These are phyloP conservation scores for Claviceps paspali DNA, from an alignment of 2,329 filamentous ascomycete genomes.

Conservation along the genomic window DNA sequence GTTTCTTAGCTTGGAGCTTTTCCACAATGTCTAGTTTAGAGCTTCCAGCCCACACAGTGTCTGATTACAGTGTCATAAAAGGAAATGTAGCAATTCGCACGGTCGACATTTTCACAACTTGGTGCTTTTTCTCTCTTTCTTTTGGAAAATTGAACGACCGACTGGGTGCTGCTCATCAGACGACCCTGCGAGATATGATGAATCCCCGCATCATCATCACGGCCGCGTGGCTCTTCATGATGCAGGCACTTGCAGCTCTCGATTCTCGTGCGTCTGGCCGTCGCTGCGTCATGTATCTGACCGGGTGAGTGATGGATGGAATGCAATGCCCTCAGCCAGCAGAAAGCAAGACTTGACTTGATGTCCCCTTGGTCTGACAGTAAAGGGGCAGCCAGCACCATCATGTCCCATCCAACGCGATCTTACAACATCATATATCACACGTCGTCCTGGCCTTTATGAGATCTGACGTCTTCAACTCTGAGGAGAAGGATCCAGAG, in stretches of 20 bases:
- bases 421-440: conserved; percentile 29
- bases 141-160: too few species aligned
- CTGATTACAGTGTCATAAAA: too few species aligned
- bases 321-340: too few species aligned
- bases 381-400: conserved; percentile 31
- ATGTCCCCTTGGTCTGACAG: background rate
- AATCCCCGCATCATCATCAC: background rate
- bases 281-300: conserved; percentile 33
- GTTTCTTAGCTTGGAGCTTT: too few species aligned
- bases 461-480: conserved; percentile 36
- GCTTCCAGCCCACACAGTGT: too few species aligned
- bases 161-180: too few species aligned
- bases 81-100: too few species aligned
- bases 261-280: conserved; percentile 8
- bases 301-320: conserved; percentile 21
- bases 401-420: conserved; percentile 20
- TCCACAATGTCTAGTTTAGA: too few species aligned
- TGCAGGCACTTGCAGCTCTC: background rate
- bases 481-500: conserved; percentile 15
- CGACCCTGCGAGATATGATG: background rate
- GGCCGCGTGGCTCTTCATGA: conserved; percentile 3
- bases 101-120: too few species aligned
- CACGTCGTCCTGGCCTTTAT: conserved; percentile 46
- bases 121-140: too few species aligned
- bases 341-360: background rate